Base-by-base conservation (phyloP, 148 eudicot species). In the Mesembryanthemum crystallinum region DNA sequence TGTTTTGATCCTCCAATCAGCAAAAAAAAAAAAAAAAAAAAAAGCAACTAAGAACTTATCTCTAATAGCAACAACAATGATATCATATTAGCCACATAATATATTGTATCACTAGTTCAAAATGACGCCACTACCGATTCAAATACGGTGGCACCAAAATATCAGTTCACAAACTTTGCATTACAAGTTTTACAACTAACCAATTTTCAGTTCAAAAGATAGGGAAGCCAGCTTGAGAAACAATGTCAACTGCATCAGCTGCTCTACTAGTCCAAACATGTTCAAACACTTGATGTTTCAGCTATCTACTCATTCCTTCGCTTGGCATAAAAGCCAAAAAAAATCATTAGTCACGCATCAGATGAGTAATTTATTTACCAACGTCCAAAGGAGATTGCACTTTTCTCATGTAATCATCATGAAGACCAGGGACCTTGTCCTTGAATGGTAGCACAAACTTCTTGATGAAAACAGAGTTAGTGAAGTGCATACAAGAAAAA, bases 361-460 rank as follows among this genome's bases (percentile, higher is more conserved):
- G 24, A 42, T 21, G 57, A 49, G 47, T n/a, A 64, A 45, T 65
- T 39, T 75, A 75, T 30, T 25, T 54, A 60, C 12, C 49, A 45
- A 11, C 25, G 58, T 37, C 35, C 66, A 35, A 8, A 59, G 70
- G 18, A 75, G 71, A 21, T 4, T 51, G 33, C 17, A 23, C 62
- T 30, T 20, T 37, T 64, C 51, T 75, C 49, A 64, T 25, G 63
- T 64, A 52, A 64, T 65, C 71, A 24, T 25, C 24, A 42, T 67
- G 55, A 52, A 76, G 65, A 37, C 24, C 72, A 55, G 69, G 73
- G 30, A 21, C 39, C 30, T 21, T 45, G 20, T 77, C 76, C 77
- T 80, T 69, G 15, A 33, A 79, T 13, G 75, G 83, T 28, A 66
- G 33, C 67, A 80, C 73, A 78, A 23, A 78, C 47, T 6, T 65